Evolutionary conservation across 768 basidiomycete genomes (phyloP), one percentile per base, ranked within the genome.

Genomic region (Lenzites betulinus): DNA sequence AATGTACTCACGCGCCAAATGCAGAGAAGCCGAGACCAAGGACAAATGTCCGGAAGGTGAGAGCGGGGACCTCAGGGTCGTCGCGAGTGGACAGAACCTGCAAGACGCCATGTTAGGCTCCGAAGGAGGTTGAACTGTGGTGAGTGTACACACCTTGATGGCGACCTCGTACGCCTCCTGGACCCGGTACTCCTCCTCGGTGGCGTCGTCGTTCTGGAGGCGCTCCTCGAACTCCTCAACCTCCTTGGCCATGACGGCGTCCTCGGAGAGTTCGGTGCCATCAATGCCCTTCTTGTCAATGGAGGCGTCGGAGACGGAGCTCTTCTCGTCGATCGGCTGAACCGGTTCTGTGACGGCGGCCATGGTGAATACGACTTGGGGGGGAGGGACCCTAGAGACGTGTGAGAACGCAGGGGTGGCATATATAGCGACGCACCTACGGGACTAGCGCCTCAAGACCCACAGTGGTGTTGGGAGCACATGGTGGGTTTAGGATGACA

Each of bases 21-120:
- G 81, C 81, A 9, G 82, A 78, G 18, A 85, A 75, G 11, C 83
- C 84, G 16, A 84, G 65, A 38, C 80, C 81, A 1, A 85, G 75
- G 70, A 85, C 78, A 77, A 81, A 79, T 67, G 83, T 79, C 16
- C 84, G 73, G 71, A 86, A 83, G 0, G 84, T 85, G 61, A 81
- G 79, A 0, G 76, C 73, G 0, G 77, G 81, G 35, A 74, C 68
- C 26, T 70, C 70, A 12, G 76, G 74, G 48, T 78, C 77, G 56
- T 78, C 77, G 12, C 69, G 66, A 1, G 69, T 67, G 16, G 72
- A 69, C 59, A 78, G 58, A 47, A 78, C 76, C 71, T 76, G 36
- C 12, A 13, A 5, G 12, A 26, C 2, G 25, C 11, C 12, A 30
- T 30, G 28, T 23, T 1, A 51, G 16, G n/a, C 38, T 7, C 5